Conservation (phyloP, 1,284 basidiomycete species). For the Naganishia albida region DNA sequence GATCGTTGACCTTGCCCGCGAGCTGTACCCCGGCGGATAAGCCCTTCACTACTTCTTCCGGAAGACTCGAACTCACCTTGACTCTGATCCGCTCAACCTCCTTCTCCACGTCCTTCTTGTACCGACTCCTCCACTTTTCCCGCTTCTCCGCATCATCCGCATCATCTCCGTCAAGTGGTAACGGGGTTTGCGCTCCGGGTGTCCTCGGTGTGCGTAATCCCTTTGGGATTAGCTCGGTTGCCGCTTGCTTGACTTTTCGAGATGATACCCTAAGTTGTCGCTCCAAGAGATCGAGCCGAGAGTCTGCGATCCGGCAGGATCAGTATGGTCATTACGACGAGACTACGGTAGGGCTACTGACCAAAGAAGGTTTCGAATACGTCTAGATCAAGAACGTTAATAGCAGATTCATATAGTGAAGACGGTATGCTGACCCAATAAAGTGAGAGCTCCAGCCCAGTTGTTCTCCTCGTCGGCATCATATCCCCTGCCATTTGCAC, state of each 20-base stretch:
- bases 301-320: slow-evolving; percentile 58
- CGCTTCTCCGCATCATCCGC: slow-evolving; percentile 33
- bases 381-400: slow-evolving; percentile 47
- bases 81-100: slow-evolving; percentile 78
- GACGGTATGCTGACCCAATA: slow-evolving; percentile 42
- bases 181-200: slow-evolving; percentile 42
- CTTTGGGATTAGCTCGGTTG: slow-evolving; percentile 68
- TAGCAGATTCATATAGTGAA: slow-evolving; percentile 13
- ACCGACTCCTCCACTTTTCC: slow-evolving; percentile 42
- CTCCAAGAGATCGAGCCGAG: slow-evolving; percentile 83
- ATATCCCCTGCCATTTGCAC: slow-evolving; percentile 22
- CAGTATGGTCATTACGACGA: background rate
- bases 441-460: slow-evolving; percentile 43
- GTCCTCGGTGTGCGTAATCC: slow-evolving; percentile 44
- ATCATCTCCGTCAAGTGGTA: slow-evolving; percentile 40
- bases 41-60: background rate
- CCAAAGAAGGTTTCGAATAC: slow-evolving; percentile 55
- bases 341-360: slow-evolving; percentile 26
- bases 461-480: slow-evolving; percentile 34
- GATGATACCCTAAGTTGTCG: slow-evolving; percentile 82
- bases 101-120: slow-evolving; percentile 68
- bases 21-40: slow-evolving; percentile 37
- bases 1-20: slow-evolving; percentile 64
- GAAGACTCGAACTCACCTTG: slow-evolving; percentile 56
- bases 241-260: slow-evolving; percentile 73